Evolutionary conservation across 306 rosid species (phyloP).

Genomic region (Prunus campanulata): DNA sequence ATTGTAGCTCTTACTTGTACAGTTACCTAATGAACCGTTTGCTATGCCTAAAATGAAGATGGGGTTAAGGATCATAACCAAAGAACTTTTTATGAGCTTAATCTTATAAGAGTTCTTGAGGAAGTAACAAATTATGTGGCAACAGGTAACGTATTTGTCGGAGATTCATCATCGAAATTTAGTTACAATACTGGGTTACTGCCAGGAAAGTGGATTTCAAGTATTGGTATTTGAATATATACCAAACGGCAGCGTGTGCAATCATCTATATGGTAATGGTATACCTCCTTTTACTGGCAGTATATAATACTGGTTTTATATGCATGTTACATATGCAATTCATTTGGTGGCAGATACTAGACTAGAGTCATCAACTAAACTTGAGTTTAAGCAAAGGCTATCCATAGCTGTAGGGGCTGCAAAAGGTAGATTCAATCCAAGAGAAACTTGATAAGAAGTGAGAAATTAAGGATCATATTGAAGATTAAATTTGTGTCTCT

Average conservation of each 20-base stretch:
- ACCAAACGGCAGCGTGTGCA: constrained; percentile 41
- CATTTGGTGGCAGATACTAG: constrained; percentile 22
- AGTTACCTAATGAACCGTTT: background rate
- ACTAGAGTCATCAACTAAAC: constrained; percentile 29
- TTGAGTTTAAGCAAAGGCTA: constrained; percentile 49
- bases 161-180: constrained; percentile 47
- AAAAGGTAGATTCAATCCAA: constrained; percentile 28
- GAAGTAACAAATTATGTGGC: constrained; percentile 1
- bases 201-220: constrained; percentile 51
- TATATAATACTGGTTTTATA: background rate
- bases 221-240: constrained; percentile 43
- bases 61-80: background rate
- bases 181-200: constrained; percentile 43
- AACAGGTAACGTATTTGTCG: constrained; percentile 34
- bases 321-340: background rate
- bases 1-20: background rate
- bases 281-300: constrained; percentile 1
- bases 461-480: background rate
- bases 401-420: constrained; percentile 48
- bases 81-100: background rate
- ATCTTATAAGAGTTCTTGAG: background rate
- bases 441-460: background rate
- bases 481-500: background rate
- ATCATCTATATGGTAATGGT: constrained; percentile 43
- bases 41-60: background rate